A percentile compares a stretch with the other conserved stretches of the same genome.
phyloP scores from a whole-genome alignment of 2,329 filamentous ascomycete species.

The Gremmenia infestans region DNA sequence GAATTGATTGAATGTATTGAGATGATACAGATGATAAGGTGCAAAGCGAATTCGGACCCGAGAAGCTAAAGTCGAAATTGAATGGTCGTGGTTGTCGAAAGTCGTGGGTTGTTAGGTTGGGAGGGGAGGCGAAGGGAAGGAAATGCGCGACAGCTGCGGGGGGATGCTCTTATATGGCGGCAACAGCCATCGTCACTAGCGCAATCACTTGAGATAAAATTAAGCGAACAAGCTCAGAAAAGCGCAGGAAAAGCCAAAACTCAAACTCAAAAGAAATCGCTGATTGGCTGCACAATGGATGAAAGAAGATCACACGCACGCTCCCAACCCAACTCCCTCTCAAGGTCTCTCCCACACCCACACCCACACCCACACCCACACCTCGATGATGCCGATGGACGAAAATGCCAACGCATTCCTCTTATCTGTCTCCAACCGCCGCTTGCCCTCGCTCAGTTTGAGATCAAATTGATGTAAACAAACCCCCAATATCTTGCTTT shows the following conservation, averaged over 20 bases:
- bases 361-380: slow-evolving; percentile 18
- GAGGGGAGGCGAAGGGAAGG: slow-evolving; percentile 5
- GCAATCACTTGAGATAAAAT: background rate
- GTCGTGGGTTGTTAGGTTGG: background rate
- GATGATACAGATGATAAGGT: slow-evolving; percentile 6
- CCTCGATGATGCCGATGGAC: background rate
- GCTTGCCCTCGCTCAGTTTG: slow-evolving; percentile 3
- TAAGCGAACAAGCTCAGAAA: background rate
- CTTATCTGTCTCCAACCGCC: slow-evolving; percentile 2
- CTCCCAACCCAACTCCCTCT: background rate
- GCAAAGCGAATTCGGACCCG: background rate
- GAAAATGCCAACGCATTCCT: slow-evolving; percentile 14
- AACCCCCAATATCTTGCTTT: slow-evolving; percentile 11
- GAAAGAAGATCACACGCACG: slow-evolving; percentile 8
- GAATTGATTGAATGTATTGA: slow-evolving; percentile 9
- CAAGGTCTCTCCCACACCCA: background rate
- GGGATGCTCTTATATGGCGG: background rate
- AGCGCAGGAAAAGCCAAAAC: background rate
- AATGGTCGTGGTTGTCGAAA: background rate
- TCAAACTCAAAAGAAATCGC: background rate
- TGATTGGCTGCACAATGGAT: slow-evolving; percentile 5
- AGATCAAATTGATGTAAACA: slow-evolving; percentile 7
- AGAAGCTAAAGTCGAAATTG: background rate
- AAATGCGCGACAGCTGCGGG: background rate
- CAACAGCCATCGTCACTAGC: background rate